A percentile compares a stretch with the other conserved stretches of the same genome.
phyloP scores from a whole-genome alignment of 1,284 basidiomycete species.

The Leccinum subrobustum region DNA sequence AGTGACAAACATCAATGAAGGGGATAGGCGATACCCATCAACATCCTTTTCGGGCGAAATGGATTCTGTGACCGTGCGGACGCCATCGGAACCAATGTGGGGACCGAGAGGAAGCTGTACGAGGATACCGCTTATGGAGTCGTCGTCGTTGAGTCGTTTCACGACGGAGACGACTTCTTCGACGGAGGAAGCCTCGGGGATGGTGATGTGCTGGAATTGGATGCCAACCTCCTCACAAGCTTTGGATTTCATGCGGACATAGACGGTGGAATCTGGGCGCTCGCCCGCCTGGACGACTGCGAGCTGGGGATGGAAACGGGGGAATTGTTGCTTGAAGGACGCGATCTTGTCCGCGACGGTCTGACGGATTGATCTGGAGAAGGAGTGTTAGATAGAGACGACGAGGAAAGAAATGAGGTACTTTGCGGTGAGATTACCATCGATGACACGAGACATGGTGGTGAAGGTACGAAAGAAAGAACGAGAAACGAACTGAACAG shows the following conservation, averaged over 20 bases:
- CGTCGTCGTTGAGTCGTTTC: constrained; percentile 82
- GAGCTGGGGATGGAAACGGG: constrained; percentile 87
- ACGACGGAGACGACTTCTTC: constrained; percentile 81
- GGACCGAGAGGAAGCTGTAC: constrained; percentile 96
- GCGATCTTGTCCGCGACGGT: constrained; percentile 69
- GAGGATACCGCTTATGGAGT: constrained; percentile 84
- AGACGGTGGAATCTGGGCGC: constrained; percentile 87
- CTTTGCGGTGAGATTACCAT: constrained; percentile 90
- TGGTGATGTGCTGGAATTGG: constrained; percentile 77
- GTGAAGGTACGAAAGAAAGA: constrained; percentile 41
- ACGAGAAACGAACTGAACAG: constrained; percentile 8
- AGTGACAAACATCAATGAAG: constrained; percentile 1
- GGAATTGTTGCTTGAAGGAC: constrained; percentile 58
- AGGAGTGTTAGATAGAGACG: neutral
- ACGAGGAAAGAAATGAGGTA: constrained; percentile 37
- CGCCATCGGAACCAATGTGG: constrained; percentile 82
- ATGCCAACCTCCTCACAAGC: constrained; percentile 96
- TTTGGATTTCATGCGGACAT: constrained; percentile 98
- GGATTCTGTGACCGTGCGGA: constrained; percentile 92
- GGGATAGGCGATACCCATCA: constrained; percentile 69
- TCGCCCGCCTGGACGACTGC: constrained; percentile 94
- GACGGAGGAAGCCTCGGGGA: constrained; percentile 74
- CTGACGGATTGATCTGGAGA: constrained; percentile 72
- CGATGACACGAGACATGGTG: constrained; percentile 75
- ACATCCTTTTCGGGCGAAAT: constrained; percentile 95